Conservation (phyloP, 1,284 basidiomycete genomes). For the Trichosporon coremiiforme region DNA sequence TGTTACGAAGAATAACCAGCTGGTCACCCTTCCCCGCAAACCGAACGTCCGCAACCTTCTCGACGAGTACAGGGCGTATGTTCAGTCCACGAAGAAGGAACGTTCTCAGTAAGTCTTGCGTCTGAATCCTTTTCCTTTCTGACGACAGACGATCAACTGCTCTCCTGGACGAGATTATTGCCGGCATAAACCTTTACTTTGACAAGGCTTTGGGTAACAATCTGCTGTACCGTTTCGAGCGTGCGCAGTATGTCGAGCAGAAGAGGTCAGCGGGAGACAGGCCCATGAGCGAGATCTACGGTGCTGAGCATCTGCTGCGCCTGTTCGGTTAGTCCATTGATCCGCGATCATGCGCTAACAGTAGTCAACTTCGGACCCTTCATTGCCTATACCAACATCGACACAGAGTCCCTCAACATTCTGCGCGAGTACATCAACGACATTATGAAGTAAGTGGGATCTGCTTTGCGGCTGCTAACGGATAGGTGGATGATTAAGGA, state of each 20-base stretch:
- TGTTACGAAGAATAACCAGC: conserved; percentile 92
- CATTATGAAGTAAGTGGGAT: conserved; percentile 71
- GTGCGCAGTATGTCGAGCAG: conserved; percentile 84
- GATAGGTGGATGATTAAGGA: conserved; percentile 58
- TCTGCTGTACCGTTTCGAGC: conserved; percentile 90
- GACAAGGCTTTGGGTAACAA: conserved; percentile 87
- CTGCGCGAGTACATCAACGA: conserved; percentile 89
- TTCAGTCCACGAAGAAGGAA: conserved; percentile 59
- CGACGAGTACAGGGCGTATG: conserved; percentile 72
- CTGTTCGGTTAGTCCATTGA: conserved; percentile 73
- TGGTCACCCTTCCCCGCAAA: conserved; percentile 79
- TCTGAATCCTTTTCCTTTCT: not conserved
- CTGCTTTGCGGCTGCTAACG: conserved; percentile 19
- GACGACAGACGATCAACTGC: conserved; percentile 61
- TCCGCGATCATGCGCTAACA: not conserved
- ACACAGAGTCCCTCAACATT: conserved; percentile 77
- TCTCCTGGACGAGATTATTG: conserved; percentile 74
- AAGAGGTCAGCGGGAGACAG: conserved; percentile 72
- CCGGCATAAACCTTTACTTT: conserved; percentile 91
- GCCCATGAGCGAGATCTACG: conserved; percentile 88
- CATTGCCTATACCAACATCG: conserved; percentile 88
- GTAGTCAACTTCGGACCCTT: conserved; percentile 67
- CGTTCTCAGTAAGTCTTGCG: conserved; percentile 56
- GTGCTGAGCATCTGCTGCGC: conserved; percentile 88
- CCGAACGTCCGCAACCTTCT: conserved; percentile 80